phyloP scores from a whole-genome alignment of 176 grass and related monocot species.

The Oryza glumipatula region DNA sequence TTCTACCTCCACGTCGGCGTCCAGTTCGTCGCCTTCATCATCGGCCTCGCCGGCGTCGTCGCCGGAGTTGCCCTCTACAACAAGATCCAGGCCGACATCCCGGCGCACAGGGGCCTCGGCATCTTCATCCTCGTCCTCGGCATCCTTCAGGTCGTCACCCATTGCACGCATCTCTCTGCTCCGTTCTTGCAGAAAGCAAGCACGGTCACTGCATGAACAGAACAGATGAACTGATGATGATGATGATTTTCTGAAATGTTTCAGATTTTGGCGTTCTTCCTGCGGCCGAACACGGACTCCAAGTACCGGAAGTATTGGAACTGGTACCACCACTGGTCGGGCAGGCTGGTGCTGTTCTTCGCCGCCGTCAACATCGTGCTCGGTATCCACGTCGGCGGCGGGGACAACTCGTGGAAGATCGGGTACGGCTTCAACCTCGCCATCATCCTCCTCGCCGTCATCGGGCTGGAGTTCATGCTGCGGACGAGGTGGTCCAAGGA shows the following conservation, averaged over 20 bases:
- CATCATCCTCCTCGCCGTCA: slow-evolving; percentile 59
- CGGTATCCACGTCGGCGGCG: slow-evolving; percentile 74
- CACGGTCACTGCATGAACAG: no score
- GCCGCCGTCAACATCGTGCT: slow-evolving; percentile 85
- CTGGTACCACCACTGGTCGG: slow-evolving; percentile 90
- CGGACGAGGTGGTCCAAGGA: slow-evolving; percentile 84
- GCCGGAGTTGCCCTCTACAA: slow-evolving; percentile 78
- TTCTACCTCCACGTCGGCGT: slow-evolving; percentile 83
- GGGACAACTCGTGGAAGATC: slow-evolving; percentile 78
- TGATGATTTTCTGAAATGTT: neutral
- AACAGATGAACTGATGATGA: neutral
- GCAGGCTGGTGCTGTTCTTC: slow-evolving; percentile 78
- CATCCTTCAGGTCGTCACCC: slow-evolving; percentile 71
- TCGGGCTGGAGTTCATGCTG: slow-evolving; percentile 73
- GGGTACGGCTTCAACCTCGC: slow-evolving; percentile 87
- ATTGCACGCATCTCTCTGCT: neutral
- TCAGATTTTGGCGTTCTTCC: slow-evolving; percentile 74
- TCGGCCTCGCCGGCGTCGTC: slow-evolving; percentile 82
- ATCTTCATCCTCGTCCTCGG: slow-evolving; percentile 86
- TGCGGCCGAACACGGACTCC: slow-evolving; percentile 65
- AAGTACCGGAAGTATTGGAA: slow-evolving; percentile 90
- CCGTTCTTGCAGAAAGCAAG: neutral
- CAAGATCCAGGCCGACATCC: slow-evolving; percentile 78
- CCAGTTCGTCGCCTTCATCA: slow-evolving; percentile 74
- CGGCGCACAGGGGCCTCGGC: slow-evolving; percentile 80